phyloP scores from a whole-genome alignment of 1,284 basidiomycete genomes.

The Mycosarcoma maydis region DNA sequence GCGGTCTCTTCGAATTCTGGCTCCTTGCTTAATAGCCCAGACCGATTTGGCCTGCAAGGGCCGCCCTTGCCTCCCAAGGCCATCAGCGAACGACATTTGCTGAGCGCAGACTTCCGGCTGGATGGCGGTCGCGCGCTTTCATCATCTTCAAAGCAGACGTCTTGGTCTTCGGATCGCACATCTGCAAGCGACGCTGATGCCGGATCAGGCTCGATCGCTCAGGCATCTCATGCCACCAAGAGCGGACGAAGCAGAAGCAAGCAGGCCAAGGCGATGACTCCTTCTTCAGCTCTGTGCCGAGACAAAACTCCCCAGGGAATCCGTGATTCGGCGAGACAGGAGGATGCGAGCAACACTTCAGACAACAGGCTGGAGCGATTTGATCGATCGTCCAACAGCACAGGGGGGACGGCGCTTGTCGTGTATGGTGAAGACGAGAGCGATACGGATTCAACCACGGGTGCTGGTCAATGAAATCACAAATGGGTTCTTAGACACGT shows the following conservation, averaged over 20 bases:
- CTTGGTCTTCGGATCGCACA: not conserved
- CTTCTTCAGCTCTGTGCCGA: conserved; percentile 32
- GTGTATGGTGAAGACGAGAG: conserved; percentile 63
- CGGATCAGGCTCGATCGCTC: conserved; percentile 11
- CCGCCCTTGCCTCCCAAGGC: conserved; percentile 59
- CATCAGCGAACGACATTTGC: conserved; percentile 59
- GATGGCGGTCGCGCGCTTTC: conserved; percentile 25
- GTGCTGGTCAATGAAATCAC: conserved; percentile 33
- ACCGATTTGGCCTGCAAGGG: conserved; percentile 59
- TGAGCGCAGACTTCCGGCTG: conserved; percentile 59
- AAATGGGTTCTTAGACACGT: not conserved
- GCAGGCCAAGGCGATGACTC: conserved; percentile 31
- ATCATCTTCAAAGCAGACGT: not conserved
- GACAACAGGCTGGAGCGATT: conserved; percentile 4
- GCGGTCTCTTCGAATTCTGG: conserved; percentile 22
- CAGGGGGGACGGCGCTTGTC: conserved; percentile 54
- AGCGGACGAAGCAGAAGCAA: conserved; percentile 22
- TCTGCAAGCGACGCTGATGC: not conserved
- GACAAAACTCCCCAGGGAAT: conserved; percentile 29
- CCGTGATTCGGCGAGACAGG: conserved; percentile 10
- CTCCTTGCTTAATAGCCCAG: conserved; percentile 53
- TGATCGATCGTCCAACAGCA: conserved; percentile 11
- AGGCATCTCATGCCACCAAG: conserved; percentile 2
- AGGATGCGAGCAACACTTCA: not conserved
- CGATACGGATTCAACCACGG: conserved; percentile 47